Base-by-base conservation (phyloP, 768 basidiomycete species). In the Mycena metata region DNA sequence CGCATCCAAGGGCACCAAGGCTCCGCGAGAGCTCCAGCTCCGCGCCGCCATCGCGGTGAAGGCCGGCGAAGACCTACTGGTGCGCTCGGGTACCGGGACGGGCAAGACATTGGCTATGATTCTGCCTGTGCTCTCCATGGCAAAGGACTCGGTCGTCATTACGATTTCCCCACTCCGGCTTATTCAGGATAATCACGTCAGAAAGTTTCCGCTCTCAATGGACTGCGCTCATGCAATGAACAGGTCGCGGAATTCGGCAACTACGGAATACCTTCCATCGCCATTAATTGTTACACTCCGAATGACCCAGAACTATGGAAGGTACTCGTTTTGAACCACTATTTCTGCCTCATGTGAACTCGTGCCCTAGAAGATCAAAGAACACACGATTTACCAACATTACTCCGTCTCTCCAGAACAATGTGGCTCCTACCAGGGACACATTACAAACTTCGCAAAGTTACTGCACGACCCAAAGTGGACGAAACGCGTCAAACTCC, bases 21-120 rank as follows among this genome's bases (percentile, higher is more conserved):
- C 43, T 4, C 58, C 58, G 9, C 24, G 45, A 0, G 45, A 59
- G 13, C 19, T 59, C 1, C 58, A 59, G 30, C 43, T 59, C 9
- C 6, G 58, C 2, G 43, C 58, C 1, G 43, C 30, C 9, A n/a
- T 59, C 5, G 58, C 58, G 11, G 30, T 59, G 3, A 6, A 19
- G 13, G 30, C 30, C 19, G 58, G 58, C 8, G 47, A 59, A 5
- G 16, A 59, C 12, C 58, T 59, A 13, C 5, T 50, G 4, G 49
- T 75, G n/a, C 65, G 69, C 33, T 72, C 73, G 46, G 74, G 76
- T 0, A 76, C 76, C 21, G 76, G 75, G 7, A 70, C 73, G 41
- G 75, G 77, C 16, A 76, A 78, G 55, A 75, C 74, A 24, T 39
- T 76, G 0, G 70, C 69, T 17, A 75, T 75, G 71, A 63, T 72